Base-by-base conservation (phyloP, 352 stramenopile genomes). In the Phytophthora meadii region DNA sequence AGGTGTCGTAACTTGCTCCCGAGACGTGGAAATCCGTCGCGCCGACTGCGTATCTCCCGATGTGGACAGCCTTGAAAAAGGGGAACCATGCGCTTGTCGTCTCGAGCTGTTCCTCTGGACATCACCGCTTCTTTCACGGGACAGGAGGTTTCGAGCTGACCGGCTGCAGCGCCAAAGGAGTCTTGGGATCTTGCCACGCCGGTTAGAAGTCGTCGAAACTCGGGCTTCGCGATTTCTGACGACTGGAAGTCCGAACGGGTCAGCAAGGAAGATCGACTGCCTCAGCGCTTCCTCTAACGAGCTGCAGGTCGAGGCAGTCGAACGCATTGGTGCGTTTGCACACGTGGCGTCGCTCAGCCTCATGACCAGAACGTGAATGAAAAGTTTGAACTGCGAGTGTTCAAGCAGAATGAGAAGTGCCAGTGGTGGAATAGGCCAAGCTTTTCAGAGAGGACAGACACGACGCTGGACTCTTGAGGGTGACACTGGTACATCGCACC, bases 251-350 rank as follows among this genome's bases (percentile, higher is more conserved):
- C 44, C 57, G 36, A 70, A 67, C 14, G 68, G 58, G 40, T 72
- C 57, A n/a, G 65, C 19, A n/a, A 48, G 25, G 40, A 77, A 77
- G 48, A 73, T 44, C 2, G 69, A 77, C 39, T 67, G 64, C 58
- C 69, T 27, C 65, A 70, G 55, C 4, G 50, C 64, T 40, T 77
- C 69, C 6, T 77, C 69, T 12, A 74, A 15, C 8, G 69, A 77
- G 42, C 69, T 74, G 36, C 60, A 70, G 2, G 69, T 77, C 3
- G 69, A 77, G 7, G 50, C 64, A n/a, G 69, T 77, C 12, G 69
- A 77, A 8, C 64, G 69, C 54, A 74, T 60, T 44, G 58, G 69
- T 14, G 64, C 65, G 19, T 49, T 63, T 19, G 56, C 41, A 24
- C 64, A 77, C 28, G 27, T 19, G 27, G 39, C 64, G 64, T 77